Evolutionary conservation across 345 rosid species (phyloP), one percentile per base, ranked within the genome.

Genomic region (Aquilaria yunnanensis): DNA sequence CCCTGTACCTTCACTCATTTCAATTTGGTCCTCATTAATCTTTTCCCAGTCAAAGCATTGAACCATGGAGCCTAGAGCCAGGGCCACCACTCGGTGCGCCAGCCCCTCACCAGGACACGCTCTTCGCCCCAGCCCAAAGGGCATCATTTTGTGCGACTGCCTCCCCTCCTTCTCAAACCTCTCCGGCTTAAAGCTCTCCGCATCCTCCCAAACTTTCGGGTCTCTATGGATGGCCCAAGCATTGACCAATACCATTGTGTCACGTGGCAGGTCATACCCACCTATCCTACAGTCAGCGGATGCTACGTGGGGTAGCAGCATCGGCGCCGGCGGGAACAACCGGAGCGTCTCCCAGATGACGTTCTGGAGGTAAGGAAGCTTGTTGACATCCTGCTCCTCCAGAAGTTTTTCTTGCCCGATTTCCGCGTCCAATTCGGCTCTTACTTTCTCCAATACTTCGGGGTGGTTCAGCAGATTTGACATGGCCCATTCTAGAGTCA

Each of bases 41-140:
- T 51, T 32, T 14, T 29, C 48, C 73, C 53, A 68, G 0, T 68
- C 67, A 30, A 68, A 68, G 56, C 70, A 68, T 30, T 68, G 64
- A 56, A 68, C 69, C 62, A 73, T 30, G 0, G 62, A 41, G 8
- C 69, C 77, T 53, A 73, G 51, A 12, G 63, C 56, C 37, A 60
- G 13, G 41, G 31, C 51, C 62, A 73, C 9, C 10, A 55, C 55
- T 12, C 62, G 48, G 3, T 68, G 67, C 5, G 73, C 70, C 10
- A 68, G 29, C 9, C 63, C 51, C 2, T 53, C 60, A 1, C 68
- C 33, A 1, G 67, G 56, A 72, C 57, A 54, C 10, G 57, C 57
- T 29, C 57, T 54, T 12, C 57, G 9, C 3, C 57, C 57, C 57
- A 54, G 3, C 23, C 55, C 55, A n/a, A 51, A 51, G 3, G 55